Evolutionary conservation across 2,329 filamentous ascomycete species (phyloP), one percentile per base, ranked within the genome.

Genomic region (Truncatella angustata): DNA sequence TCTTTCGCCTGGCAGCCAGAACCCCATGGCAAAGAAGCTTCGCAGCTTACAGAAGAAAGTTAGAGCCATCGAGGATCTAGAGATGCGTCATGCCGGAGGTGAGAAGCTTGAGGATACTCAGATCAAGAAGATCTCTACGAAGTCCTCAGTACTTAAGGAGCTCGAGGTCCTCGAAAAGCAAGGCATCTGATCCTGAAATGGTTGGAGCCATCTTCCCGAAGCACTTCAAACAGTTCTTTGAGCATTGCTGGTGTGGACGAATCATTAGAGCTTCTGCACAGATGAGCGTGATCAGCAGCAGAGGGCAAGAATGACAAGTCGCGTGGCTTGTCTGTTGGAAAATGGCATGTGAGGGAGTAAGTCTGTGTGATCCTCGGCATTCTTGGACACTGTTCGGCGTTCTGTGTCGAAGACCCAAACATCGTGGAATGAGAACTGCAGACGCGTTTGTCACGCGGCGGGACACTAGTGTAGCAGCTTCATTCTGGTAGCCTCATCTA

Each of bases 71-170:
- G 94, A 99, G 67, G 94, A 99, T 69, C 76, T 99, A 56, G 96
- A 97, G 78, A 97, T 97, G 92, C 85, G 94, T 52, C 85, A 92
- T 60, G 94, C 93, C 3, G 87, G 88, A 30, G 93, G 93, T 4
- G 94, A 99, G 79, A 97, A 97, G 79, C 76, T 99, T 55, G 94
- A 99, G 75, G 93, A 97, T 66, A 99, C 94, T 28, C 94, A 99
- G 75, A 85, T 99, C 72, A 95, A 96, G 80, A 99, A 99, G 82
- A 99, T 99, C 63, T 82, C 84, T 51, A 97, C 91, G 20, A 96
- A 97, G 76, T 77, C 85, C 45, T 73, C 81, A 14, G 93, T 99
- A 53, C 79, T 92, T 56, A 90, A 88, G 73, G 94, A 99, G 74
- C 75, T 99, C 54, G 82, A 88, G 43, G 74, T 70, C 6, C 68